Conservation (phyloP, 108 stramenopile species). For the Asterionellopsis glacialis region DNA sequence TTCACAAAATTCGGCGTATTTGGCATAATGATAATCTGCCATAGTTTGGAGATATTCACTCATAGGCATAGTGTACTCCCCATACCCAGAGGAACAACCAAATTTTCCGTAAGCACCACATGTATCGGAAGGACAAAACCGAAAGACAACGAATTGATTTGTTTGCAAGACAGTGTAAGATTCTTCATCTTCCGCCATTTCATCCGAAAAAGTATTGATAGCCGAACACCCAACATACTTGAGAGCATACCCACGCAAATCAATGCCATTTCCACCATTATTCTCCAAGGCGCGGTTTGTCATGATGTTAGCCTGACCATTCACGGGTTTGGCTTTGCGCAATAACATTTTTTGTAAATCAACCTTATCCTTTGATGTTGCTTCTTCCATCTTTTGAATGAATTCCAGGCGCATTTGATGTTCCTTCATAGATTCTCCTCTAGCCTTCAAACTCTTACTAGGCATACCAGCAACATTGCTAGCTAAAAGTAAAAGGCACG, state of each 20-base stretch:
- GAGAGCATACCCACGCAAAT: constrained; percentile 62
- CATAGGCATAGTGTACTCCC: constrained; percentile 71
- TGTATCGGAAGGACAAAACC: constrained; percentile 62
- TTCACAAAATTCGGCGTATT: constrained; percentile 62
- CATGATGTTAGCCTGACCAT: background rate
- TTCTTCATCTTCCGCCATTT: constrained; percentile 36
- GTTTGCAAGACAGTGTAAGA: constrained; percentile 44
- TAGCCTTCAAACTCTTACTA: no score
- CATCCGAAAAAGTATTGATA: constrained; percentile 36
- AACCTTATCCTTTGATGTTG: background rate
- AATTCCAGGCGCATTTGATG: background rate
- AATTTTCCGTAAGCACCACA: constrained; percentile 56
- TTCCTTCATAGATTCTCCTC: no score
- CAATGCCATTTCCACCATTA: constrained; percentile 16
- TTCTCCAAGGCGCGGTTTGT: background rate
- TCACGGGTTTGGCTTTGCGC: background rate
- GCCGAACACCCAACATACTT: constrained; percentile 75
- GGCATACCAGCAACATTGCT: no score
- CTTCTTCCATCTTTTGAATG: constrained; percentile 4
- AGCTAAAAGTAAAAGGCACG: no score
- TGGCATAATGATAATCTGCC: constrained; percentile 47
- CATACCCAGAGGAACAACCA: constrained; percentile 64
- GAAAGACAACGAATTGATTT: constrained; percentile 75
- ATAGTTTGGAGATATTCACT: constrained; percentile 67
- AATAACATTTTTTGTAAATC: background rate